These are phyloP conservation scores for Royoungia palumana DNA, from an alignment of 768 basidiomycete genomes.

Conservation along the genomic window DNA sequence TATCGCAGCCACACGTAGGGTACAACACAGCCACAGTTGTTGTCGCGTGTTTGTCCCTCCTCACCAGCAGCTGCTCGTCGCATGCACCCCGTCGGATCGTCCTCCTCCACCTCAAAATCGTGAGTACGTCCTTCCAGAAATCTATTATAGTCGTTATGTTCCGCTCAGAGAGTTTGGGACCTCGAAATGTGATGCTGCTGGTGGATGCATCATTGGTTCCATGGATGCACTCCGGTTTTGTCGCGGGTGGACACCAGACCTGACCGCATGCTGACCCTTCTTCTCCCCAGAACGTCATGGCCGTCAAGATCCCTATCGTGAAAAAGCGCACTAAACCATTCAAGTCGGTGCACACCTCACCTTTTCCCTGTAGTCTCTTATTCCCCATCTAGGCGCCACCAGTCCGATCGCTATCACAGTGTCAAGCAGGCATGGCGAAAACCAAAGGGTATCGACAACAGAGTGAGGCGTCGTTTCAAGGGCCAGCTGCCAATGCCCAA, in stretches of 20 bases:
- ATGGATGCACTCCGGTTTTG: conserved; percentile 11
- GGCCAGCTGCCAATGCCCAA: conserved; percentile 96
- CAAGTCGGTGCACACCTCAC: conserved; percentile 63
- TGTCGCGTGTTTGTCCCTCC: conserved; percentile 24
- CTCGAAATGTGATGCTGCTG: background rate
- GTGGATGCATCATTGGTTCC: conserved; percentile 22
- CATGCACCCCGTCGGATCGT: conserved; percentile 32
- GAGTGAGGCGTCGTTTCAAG: conserved; percentile 92
- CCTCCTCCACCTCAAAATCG: conserved; percentile 51
- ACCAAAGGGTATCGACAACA: conserved; percentile 99
- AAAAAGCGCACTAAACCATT: conserved; percentile 98
- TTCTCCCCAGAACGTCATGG: conserved; percentile 41
- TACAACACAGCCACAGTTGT: conserved; percentile 23
- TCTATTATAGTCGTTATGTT: background rate
- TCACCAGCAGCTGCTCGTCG: background rate
- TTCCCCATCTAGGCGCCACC: conserved; percentile 74
- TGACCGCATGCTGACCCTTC: conserved; percentile 13
- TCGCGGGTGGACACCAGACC: background rate
- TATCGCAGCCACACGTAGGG: background rate
- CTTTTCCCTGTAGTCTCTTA: conserved; percentile 12
- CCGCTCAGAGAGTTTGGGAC: background rate
- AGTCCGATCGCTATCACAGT: conserved; percentile 95
- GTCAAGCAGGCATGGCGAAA: conserved; percentile 99
- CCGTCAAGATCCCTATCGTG: conserved; percentile 65
- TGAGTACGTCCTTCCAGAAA: conserved; percentile 39